Percentiles rank a stretch among this genome's conserved stretches.
These are phyloP conservation scores for Phytophthora fragariae DNA, from an alignment of 352 stramenopile species.

Conservation along the genomic window DNA sequence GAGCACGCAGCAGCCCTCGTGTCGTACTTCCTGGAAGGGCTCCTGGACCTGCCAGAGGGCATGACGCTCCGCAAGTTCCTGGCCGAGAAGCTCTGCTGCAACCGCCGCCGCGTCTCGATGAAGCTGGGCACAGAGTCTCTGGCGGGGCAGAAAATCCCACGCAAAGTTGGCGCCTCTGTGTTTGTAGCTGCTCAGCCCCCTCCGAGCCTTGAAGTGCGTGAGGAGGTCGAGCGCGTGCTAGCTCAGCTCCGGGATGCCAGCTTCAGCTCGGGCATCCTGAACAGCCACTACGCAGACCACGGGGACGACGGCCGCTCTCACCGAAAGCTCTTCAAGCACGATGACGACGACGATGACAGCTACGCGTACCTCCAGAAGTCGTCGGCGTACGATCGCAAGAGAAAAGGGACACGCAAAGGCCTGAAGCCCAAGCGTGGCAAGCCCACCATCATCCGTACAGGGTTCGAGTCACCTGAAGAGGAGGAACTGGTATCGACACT, in stretches of 20 bases:
- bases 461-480: slow-evolving; percentile 73
- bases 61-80: slow-evolving; percentile 78
- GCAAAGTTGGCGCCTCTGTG: slow-evolving; percentile 71
- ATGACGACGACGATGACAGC: slow-evolving; percentile 19
- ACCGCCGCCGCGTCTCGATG: slow-evolving; percentile 71
- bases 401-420: slow-evolving; percentile 7
- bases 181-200: slow-evolving; percentile 56
- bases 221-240: slow-evolving; percentile 47
- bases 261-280: slow-evolving; percentile 35
- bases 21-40: slow-evolving; percentile 68
- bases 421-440: slow-evolving; percentile 43
- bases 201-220: slow-evolving; percentile 38
- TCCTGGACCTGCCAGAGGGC: slow-evolving; percentile 57
- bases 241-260: slow-evolving; percentile 46
- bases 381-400: slow-evolving; percentile 23
- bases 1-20: slow-evolving; percentile 72
- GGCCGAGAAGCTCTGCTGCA: slow-evolving; percentile 71
- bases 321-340: slow-evolving; percentile 21
- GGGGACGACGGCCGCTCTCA: slow-evolving; percentile 2
- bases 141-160: slow-evolving; percentile 64
- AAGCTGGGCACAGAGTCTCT: slow-evolving; percentile 77
- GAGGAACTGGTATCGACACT: slow-evolving; percentile 65
- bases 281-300: slow-evolving; percentile 21
- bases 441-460: slow-evolving; percentile 78
- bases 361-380: slow-evolving; percentile 1